Evolutionary conservation across 1,139 yeast genomes (phyloP).

Genomic region (Sugiyamaella novakii): DNA sequence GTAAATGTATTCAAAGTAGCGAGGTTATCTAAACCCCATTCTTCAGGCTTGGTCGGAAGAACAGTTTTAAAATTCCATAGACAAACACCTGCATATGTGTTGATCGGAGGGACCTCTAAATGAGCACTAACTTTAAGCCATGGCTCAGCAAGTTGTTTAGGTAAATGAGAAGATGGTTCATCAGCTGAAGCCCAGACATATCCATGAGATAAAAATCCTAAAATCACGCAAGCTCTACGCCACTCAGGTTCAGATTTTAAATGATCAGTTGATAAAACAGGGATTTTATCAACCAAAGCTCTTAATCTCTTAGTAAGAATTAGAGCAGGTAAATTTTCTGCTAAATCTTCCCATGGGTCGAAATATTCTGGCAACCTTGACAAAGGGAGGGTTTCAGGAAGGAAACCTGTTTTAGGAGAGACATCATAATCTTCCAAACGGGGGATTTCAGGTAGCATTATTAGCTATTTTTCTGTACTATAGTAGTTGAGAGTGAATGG

Average conservation of each 20-base stretch:
- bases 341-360: constrained; percentile 77
- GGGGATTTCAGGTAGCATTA: constrained; percentile 44
- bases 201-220: constrained; percentile 82
- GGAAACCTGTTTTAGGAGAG: constrained; percentile 70
- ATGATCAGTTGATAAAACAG: constrained; percentile 51
- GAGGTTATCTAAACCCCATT: constrained; percentile 60
- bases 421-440: constrained; percentile 65
- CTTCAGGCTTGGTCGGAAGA: constrained; percentile 50
- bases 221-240: constrained; percentile 77
- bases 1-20: constrained; percentile 85
- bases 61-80: constrained; percentile 83
- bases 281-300: constrained; percentile 59
- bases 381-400: constrained; percentile 71
- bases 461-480: not conserved
- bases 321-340: constrained; percentile 67
- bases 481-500: not conserved
- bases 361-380: constrained; percentile 64
- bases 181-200: constrained; percentile 76
- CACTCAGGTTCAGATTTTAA: constrained; percentile 53
- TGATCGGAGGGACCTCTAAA: constrained; percentile 79
- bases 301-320: constrained; percentile 67
- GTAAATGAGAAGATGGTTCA: constrained; percentile 63
- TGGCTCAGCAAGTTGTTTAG: constrained; percentile 70
- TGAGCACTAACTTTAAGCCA: constrained; percentile 58
- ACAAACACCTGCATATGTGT: constrained; percentile 84